Base-by-base conservation (phyloP, 768 basidiomycete species). In the Termitomyces titanicus region DNA sequence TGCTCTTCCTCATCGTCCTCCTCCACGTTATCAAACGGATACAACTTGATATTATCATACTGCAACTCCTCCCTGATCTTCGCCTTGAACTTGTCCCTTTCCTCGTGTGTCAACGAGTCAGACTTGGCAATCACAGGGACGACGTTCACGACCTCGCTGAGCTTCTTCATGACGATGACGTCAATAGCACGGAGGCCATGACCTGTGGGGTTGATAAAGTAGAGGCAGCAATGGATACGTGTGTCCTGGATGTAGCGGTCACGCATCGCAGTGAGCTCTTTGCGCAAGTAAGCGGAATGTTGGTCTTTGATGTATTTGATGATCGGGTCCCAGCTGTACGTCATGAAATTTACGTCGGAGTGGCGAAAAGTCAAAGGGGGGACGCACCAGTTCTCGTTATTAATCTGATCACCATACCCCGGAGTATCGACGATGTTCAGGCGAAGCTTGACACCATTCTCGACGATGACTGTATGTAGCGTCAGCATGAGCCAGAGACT, bases 281-380 rank as follows among this genome's bases (percentile, higher is more conserved):
- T 98, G 73, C 97, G 92, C 51, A 99, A 84, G 74, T 97, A 99
- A 35, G 94, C 93, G 69, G 92, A 94, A 79, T 98, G 96, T 70
- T 98, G 96, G 80, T 98, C 96, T 78, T 95, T 94, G 79, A 98
- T 98, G 72, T 99, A 97, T 73, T 97, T 98, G 70, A 98, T 82
- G 65, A 99, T 98, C 40, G 96, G 92, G 67, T 99, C 96, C 96
- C 96, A 99, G 80, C 92, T 95, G 57, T n/a, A 39, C 0, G 37
- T 25, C 34, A 39, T 39, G 58, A 31, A 58, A 11, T 22, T 4
- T 37, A 17, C 35, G 17, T 24, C 11, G 25, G 33, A 39, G 49
- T 46, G 29, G 31, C 5, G 1, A 52, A 47, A 45, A 46, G 9
- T 33, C 31, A 51, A 55, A 35, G 57, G 51, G 38, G 35, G 35